Evolutionary conservation across 106 monocot species (phyloP).

Genomic region (Phalaenopsis equestris): DNA sequence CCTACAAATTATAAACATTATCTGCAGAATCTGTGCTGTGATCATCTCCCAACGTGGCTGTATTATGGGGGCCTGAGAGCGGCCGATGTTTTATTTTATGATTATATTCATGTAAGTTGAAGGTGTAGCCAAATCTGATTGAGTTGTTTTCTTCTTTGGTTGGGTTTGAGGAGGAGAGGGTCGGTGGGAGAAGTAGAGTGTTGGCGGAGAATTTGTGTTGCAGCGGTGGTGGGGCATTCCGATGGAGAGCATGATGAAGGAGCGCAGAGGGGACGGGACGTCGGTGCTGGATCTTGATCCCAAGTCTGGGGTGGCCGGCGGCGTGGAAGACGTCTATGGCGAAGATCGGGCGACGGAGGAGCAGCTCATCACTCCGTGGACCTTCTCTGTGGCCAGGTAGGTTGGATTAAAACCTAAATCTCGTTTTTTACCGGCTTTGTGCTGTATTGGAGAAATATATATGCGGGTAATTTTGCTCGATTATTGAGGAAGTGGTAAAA

Average conservation of each 20-base stretch:
- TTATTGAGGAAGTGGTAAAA: no score
- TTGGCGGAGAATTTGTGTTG: background rate
- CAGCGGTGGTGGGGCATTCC: slow-evolving; percentile 1
- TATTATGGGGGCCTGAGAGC: background rate
- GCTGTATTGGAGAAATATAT: no score
- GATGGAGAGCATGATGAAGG: slow-evolving; percentile 20
- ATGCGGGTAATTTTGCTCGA: no score
- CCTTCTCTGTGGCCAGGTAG: slow-evolving; percentile 81
- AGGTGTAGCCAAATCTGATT: background rate
- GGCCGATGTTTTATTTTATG: background rate
- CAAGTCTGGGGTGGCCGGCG: slow-evolving; percentile 50
- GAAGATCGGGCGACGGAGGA: slow-evolving; percentile 92
- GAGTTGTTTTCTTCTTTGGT: background rate
- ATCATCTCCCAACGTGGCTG: background rate
- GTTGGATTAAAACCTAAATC: background rate
- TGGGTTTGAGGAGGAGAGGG: background rate
- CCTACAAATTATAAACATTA: background rate
- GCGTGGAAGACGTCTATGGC: slow-evolving; percentile 66
- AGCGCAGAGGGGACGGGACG: background rate
- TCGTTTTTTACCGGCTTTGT: background rate
- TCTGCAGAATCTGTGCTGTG: background rate
- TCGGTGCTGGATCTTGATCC: slow-evolving; percentile 16
- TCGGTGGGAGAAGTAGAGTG: background rate
- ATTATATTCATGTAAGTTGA: background rate
- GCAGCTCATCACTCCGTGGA: slow-evolving; percentile 85